Percentiles rank a stretch among this genome's conserved stretches.
Evolutionary conservation across 169 alveolate genomes (phyloP).

Genomic region (Eimeria praecox): DNA sequence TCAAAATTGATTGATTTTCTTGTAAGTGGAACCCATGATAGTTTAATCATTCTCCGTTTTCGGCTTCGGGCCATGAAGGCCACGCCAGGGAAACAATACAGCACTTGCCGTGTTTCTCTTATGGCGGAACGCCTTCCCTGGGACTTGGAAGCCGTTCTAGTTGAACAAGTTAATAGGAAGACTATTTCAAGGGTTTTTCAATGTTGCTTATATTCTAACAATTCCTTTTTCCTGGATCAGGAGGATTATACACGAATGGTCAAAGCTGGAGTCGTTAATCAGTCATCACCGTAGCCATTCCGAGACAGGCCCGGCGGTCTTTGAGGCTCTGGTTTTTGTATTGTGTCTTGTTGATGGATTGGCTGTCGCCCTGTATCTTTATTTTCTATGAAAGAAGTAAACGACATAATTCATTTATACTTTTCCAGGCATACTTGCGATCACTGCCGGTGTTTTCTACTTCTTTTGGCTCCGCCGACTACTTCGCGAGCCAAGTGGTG

Average conservation of each 20-base stretch:
- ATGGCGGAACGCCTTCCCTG: not conserved
- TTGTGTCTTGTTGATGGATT: not conserved
- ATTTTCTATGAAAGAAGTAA: no score
- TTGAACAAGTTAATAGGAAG: not conserved
- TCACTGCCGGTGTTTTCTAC: not conserved
- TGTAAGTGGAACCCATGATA: not conserved
- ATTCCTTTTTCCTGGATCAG: not conserved
- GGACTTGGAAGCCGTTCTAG: not conserved
- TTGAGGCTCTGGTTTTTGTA: not conserved
- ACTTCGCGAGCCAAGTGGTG: not conserved
- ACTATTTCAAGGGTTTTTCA: not conserved
- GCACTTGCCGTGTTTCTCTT: not conserved
- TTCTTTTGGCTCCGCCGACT: not conserved
- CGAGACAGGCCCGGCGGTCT: slow-evolving; percentile 20
- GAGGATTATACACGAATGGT: not conserved
- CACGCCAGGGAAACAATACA: no score
- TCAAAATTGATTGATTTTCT: not conserved
- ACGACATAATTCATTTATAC: no score
- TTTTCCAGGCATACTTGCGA: not conserved
- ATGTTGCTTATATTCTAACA: not conserved
- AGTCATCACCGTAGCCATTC: not conserved
- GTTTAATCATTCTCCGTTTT: not conserved
- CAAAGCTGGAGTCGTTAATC: not conserved
- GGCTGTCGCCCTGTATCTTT: not conserved
- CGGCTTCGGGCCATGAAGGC: not conserved